Conservation (phyloP, 108 stramenopile species). For the Seminavis robusta region DNA sequence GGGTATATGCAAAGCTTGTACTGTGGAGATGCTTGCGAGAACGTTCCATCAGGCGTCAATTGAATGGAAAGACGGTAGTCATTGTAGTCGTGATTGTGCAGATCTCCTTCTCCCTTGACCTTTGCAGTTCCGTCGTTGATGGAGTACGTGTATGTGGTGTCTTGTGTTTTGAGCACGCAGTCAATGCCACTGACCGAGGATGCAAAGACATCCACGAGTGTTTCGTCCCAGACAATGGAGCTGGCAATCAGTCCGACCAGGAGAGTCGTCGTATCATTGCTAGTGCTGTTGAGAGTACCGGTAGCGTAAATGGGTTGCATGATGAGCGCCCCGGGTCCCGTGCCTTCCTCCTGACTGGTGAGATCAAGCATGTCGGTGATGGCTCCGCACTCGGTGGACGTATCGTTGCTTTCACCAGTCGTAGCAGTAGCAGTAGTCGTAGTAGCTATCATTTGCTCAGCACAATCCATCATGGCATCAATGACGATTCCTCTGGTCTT, state of each 20-base stretch:
- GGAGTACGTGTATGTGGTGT: constrained; percentile 8
- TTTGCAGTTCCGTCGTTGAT: constrained; percentile 13
- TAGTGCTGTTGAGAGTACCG: not conserved
- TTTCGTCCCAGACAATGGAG: not conserved
- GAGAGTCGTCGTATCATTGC: not conserved
- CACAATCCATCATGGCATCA: constrained; percentile 4
- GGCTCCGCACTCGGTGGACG: not conserved
- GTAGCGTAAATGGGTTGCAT: constrained; percentile 25
- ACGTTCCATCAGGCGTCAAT: not conserved
- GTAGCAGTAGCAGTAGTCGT: too few species aligned
- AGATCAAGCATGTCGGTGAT: not conserved
- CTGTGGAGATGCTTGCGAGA: not conserved
- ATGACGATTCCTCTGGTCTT: not conserved
- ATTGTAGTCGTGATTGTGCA: constrained; percentile 8
- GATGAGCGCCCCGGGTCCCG: constrained; percentile 10
- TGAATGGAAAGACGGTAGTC: not conserved
- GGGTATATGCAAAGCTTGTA: constrained; percentile 12
- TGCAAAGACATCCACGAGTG: not conserved
- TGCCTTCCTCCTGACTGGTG: not conserved
- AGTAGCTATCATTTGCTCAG: not conserved
- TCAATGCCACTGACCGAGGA: not conserved
- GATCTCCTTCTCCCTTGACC: constrained; percentile 6
- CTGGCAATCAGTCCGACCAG: not conserved
- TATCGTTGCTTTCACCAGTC: too few species aligned
- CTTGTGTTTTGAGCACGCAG: constrained; percentile 6